Evolutionary conservation across 345 rosid genomes (phyloP), one percentile per base, ranked within the genome.

Genomic region (Pistacia vera): DNA sequence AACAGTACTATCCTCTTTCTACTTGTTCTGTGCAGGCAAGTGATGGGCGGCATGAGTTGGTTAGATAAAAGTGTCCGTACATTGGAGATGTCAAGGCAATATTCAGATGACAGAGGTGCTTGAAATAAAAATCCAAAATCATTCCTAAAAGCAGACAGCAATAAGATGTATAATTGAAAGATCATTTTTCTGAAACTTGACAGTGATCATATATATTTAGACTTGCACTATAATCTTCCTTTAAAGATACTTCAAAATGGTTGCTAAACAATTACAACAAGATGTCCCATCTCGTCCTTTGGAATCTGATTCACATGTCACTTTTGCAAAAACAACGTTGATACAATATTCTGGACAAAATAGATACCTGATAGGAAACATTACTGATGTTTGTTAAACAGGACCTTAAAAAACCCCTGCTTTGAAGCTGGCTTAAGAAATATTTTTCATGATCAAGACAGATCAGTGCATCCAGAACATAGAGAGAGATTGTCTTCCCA

Each of bases 341-440:
- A 63, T 5, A 38, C 3, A 51, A n/a, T 41, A 36, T 51, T n/a
- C 14, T 11, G 11, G 62, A 51, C 11, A 54, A 48, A 79, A 75
- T 16, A 77, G 22, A 72, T 78, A 94, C 98, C 97, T 90, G 96
- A 82, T 73, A 77, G 28, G 91, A 86, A 83, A 83, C 70, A 80
- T 85, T 90, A 82, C 96, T 88, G 55, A 95, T 90, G 85, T 86
- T 88, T 75, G 75, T 82, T 65, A 95, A 79, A 88, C 93, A 87
- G 67, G 92, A 86, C 56, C 97, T 88, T 76, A 95, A 74, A 84
- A 93, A 92, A 38, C 94, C 98, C 81, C 99, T 89, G 81, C 96
- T 95, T 82, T 95, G 97, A 77, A 95, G 96, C 88, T 95, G 99
- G 79, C 70, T 92, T 69, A 95, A 89, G 82, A 95, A 90, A 81